Evolutionary conservation across 768 basidiomycete species (phyloP).

Genomic region (Psilocybe subaeruginosa): DNA sequence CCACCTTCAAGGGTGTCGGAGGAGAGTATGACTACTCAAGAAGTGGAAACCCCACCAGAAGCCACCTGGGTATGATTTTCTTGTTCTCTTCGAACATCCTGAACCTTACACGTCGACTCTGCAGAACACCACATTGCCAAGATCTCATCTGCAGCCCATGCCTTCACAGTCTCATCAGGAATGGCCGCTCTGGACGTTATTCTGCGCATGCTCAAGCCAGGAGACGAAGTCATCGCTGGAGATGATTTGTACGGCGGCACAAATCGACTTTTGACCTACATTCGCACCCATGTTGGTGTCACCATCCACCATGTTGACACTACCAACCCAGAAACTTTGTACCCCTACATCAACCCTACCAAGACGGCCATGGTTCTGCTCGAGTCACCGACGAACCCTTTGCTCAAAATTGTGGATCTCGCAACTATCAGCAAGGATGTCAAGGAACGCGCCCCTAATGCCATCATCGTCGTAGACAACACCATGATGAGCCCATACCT

Average conservation of each 20-base stretch:
- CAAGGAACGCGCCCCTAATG: slow-evolving; percentile 80
- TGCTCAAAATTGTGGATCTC: slow-evolving; percentile 93
- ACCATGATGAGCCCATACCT: slow-evolving; percentile 99
- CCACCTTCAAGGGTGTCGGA: slow-evolving; percentile 94
- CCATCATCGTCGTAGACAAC: slow-evolving; percentile 90
- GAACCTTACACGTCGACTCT: slow-evolving; percentile 5
- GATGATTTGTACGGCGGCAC: slow-evolving; percentile 99
- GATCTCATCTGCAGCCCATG: slow-evolving; percentile 90
- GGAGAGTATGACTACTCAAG: slow-evolving; percentile 93
- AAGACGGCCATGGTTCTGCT: slow-evolving; percentile 95
- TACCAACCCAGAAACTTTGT: slow-evolving; percentile 67
- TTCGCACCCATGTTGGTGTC: slow-evolving; percentile 86
- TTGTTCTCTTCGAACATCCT: slow-evolving; percentile 8
- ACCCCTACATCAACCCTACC: slow-evolving; percentile 64
- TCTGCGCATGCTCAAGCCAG: slow-evolving; percentile 90
- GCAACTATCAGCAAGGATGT: slow-evolving; percentile 82
- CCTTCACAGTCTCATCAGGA: slow-evolving; percentile 92
- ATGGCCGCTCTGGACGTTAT: slow-evolving; percentile 99
- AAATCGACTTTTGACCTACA: slow-evolving; percentile 90
- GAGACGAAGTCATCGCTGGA: slow-evolving; percentile 94
- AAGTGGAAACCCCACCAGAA: slow-evolving; percentile 96
- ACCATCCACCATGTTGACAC: slow-evolving; percentile 94
- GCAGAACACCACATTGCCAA: slow-evolving; percentile 97
- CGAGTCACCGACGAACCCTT: slow-evolving; percentile 96
- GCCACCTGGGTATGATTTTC: slow-evolving; percentile 74